phyloP scores from a whole-genome alignment of 2,329 filamentous ascomycete species.

The Fusarium transvaalense region DNA sequence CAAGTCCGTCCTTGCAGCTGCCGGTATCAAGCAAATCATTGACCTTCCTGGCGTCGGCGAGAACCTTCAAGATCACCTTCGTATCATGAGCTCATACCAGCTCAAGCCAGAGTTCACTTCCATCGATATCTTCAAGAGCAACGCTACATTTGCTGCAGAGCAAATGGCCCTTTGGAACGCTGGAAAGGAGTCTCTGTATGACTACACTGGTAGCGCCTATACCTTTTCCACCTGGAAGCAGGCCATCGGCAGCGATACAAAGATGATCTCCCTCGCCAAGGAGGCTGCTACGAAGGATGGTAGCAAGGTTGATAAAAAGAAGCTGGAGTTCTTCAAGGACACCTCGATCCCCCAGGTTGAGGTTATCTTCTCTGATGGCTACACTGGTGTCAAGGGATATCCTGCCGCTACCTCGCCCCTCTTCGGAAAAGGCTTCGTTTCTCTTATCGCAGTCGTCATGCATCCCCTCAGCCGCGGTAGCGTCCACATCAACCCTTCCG shows the following conservation, averaged over 20 bases:
- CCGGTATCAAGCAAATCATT: constrained; percentile 61
- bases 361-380: constrained; percentile 50
- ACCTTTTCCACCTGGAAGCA: constrained; percentile 43
- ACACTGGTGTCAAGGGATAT: constrained; percentile 49
- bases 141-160: constrained; percentile 30
- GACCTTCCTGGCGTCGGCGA: constrained; percentile 69
- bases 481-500: constrained; percentile 40
- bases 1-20: constrained; percentile 58
- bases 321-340: constrained; percentile 55
- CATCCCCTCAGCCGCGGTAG: constrained; percentile 65
- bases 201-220: constrained; percentile 40
- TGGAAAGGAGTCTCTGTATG: constrained; percentile 37
- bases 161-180: constrained; percentile 40
- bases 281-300: constrained; percentile 47
- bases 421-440: constrained; percentile 52
- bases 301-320: constrained; percentile 54
- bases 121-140: constrained; percentile 37
- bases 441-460: constrained; percentile 68
- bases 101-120: constrained; percentile 38
- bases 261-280: constrained; percentile 26
- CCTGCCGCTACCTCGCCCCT: constrained; percentile 44
- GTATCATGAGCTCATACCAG: constrained; percentile 53
- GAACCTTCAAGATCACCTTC: constrained; percentile 54
- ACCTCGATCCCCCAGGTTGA: constrained; percentile 46
- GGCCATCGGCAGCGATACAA: constrained; percentile 28